Base-by-base conservation (phyloP, 75 land plant genomes). In the Cryptomeria japonica region DNA sequence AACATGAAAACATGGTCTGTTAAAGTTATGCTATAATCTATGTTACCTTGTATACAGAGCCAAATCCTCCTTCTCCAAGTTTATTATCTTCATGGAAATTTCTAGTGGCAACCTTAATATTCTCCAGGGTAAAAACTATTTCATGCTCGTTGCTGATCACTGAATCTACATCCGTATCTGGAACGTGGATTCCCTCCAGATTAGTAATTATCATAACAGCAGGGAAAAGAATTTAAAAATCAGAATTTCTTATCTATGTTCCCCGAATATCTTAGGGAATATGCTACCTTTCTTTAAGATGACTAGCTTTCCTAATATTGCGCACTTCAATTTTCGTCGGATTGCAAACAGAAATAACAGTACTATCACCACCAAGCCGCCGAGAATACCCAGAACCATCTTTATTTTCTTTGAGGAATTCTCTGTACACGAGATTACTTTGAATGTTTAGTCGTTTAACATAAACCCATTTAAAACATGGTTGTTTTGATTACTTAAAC, bases 51-150 rank as follows among this genome's bases (percentile, higher is more conserved):
- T 80, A 80, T 1, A 80, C 83, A 42, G 3, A 9, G 12, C 14
- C 83, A 42, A 80, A 80, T 9, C 47, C 83, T 42, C 83, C 83
- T 12, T 80, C 47, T 80, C 49, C 83, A 22, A 80, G 49, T 25
- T 80, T 42, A 44, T 80, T 80, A 80, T 80, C 47, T 5, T 80
- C n/a, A 41, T 80, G 41, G 22, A 79, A 79, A 39, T 79, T 79
- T 18, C 9, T 5, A 18, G 82, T 79, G 15, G 82, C 46, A 18
- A 14, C 25, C 15, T 4, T 5, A 18, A 79, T 15, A 18, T 5
- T 39, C 4, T 79, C 82, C 82, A 79, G 5, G 28, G 4, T 79
- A 79, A 79, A 79, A 0, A 39, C 8, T 16, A 39, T 39, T 18
- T 38, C 25, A 2, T 5, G 44, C 38, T 79, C 82, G 10, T 79